Percentiles rank a stretch among this genome's conserved stretches.
phyloP scores from a whole-genome alignment of 2,329 filamentous ascomycete genomes.

The Cryphonectria nitschkei region DNA sequence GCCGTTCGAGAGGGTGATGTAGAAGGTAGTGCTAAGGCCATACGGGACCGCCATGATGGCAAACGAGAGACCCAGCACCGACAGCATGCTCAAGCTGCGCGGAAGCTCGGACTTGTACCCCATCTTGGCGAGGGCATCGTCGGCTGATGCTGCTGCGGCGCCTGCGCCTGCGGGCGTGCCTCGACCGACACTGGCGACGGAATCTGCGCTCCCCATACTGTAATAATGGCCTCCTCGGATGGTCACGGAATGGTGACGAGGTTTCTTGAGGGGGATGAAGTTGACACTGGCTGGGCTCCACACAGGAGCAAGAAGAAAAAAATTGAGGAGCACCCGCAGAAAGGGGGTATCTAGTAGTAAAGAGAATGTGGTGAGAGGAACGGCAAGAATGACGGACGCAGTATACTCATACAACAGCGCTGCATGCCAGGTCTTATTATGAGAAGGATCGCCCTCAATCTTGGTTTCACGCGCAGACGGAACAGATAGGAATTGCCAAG shows the following conservation, averaged over 20 bases:
- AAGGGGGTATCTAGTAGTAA: not conserved
- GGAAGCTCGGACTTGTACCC: conserved; percentile 71
- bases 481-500: not conserved
- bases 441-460: not conserved
- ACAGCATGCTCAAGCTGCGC: conserved; percentile 67
- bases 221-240: not conserved
- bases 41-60: conserved; percentile 76
- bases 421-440: not conserved
- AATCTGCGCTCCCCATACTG: conserved; percentile 8
- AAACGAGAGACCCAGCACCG: conserved; percentile 69
- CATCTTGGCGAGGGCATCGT: conserved; percentile 66
- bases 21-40: conserved; percentile 69
- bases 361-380: not conserved
- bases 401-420: not conserved
- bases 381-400: not conserved
- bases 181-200: conserved; percentile 16
- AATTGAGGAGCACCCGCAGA: not conserved
- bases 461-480: not conserved
- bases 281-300: not conserved
- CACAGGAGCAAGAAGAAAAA: not conserved
- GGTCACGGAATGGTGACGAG: not conserved
- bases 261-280: not conserved
- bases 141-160: conserved; percentile 48
- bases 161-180: not conserved
- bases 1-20: conserved; percentile 69